phyloP scores from a whole-genome alignment of 75 land plant species.

The Cryptomeria japonica region DNA sequence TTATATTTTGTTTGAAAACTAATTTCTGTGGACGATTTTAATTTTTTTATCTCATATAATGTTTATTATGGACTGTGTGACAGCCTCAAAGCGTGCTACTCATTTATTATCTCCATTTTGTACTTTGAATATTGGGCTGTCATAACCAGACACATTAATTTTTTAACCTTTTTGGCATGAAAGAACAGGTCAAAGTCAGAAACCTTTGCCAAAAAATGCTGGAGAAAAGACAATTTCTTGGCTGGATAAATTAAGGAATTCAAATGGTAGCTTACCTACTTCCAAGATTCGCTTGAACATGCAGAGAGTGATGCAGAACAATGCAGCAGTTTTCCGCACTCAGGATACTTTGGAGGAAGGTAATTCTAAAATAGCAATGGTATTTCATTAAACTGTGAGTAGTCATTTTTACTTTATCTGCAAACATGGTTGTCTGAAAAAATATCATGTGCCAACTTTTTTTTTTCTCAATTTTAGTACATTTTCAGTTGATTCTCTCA shows the following conservation, averaged over 20 bases:
- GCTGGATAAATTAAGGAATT: slow-evolving; percentile 88
- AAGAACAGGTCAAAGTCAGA: slow-evolving; percentile 76
- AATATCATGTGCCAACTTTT: neutral
- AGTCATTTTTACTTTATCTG: neutral
- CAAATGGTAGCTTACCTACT: slow-evolving; percentile 86
- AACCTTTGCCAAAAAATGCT: slow-evolving; percentile 81
- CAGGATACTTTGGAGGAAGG: slow-evolving; percentile 95
- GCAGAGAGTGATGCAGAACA: slow-evolving; percentile 95
- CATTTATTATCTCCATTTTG: neutral
- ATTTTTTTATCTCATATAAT: neutral
- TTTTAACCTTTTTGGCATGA: neutral
- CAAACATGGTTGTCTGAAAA: neutral
- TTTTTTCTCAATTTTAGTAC: neutral
- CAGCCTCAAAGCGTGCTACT: neutral
- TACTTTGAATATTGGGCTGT: neutral
- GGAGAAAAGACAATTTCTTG: slow-evolving; percentile 92
- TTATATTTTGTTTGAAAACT: neutral
- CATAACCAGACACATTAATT: neutral
- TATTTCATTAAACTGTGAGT: neutral
- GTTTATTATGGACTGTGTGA: neutral
- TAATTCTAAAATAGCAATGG: slow-evolving; percentile 14
- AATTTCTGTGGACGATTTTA: neutral
- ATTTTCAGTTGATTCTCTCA: neutral
- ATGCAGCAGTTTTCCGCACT: slow-evolving; percentile 98
- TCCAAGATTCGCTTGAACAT: slow-evolving; percentile 89